Evolutionary conservation across 441 rosid species (phyloP).

Genomic region (Erodium texanum): DNA sequence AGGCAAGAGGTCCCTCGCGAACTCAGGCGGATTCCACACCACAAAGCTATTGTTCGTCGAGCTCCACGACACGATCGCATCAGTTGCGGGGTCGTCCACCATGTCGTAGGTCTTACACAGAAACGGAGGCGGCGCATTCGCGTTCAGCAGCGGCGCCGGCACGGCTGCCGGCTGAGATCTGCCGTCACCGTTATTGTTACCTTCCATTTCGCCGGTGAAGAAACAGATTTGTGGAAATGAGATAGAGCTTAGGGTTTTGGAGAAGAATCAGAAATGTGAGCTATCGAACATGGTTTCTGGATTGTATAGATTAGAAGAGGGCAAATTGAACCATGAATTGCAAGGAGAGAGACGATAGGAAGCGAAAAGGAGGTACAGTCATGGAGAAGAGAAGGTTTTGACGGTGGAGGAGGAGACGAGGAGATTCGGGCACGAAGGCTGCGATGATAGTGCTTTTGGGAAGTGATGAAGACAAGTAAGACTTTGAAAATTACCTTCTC

Average conservation of each 20-base stretch:
- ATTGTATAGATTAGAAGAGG: not conserved
- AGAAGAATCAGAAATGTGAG: not conserved
- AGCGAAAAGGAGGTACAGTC: too few species aligned
- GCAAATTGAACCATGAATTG: too few species aligned
- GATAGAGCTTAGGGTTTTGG: not conserved
- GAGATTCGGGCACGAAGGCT: too few species aligned
- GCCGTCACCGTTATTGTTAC: not conserved
- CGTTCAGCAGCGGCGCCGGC: not conserved
- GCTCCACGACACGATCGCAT: slow-evolving; percentile 6
- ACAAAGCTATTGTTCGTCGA: not conserved
- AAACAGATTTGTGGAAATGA: not conserved
- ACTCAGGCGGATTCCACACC: slow-evolving; percentile 89
- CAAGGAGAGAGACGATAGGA: too few species aligned
- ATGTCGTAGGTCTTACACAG: slow-evolving; percentile 11
- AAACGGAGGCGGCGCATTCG: not conserved
- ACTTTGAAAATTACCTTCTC: too few species aligned
- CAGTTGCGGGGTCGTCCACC: slow-evolving; percentile 7
- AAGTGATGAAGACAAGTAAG: too few species aligned
- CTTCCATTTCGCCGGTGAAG: not conserved
- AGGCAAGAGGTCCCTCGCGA: slow-evolving; percentile 73
- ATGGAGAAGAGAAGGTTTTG: too few species aligned
- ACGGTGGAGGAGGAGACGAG: too few species aligned
- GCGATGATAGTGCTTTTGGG: too few species aligned
- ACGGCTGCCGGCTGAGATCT: not conserved
- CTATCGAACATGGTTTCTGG: not conserved